These are phyloP conservation scores for Umbelopsis ramanniana DNA, from an alignment of 192 early-diverging fungal species.

Conservation along the genomic window DNA sequence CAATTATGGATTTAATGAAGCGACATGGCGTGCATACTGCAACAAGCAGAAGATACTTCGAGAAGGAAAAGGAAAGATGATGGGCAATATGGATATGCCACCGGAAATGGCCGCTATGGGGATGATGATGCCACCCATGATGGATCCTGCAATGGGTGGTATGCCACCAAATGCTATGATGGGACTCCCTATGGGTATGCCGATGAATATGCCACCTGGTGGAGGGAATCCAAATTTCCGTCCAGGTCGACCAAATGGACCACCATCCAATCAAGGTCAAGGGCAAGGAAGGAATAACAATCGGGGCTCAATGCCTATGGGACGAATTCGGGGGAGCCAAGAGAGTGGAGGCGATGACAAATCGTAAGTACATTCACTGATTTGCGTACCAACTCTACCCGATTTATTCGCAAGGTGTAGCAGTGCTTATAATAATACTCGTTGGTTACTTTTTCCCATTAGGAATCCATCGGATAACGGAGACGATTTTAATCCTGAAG, in stretches of 20 bases:
- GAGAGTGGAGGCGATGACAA: slow-evolving; percentile 27
- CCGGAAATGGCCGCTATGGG: slow-evolving; percentile 45
- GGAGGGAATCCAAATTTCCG: slow-evolving; percentile 25
- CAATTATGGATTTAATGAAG: slow-evolving; percentile 98
- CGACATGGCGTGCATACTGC: slow-evolving; percentile 93
- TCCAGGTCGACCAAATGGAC: not conserved
- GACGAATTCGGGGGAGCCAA: slow-evolving; percentile 42
- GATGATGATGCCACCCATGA: slow-evolving; percentile 52
- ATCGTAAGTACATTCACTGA: not conserved
- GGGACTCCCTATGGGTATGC: slow-evolving; percentile 37
- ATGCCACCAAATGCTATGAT: slow-evolving; percentile 44
- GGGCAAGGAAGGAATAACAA: slow-evolving; percentile 10
- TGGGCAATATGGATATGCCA: slow-evolving; percentile 51
- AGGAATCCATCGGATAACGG: not conserved
- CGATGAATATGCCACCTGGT: slow-evolving; percentile 31
- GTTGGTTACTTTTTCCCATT: not conserved
- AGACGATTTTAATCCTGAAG: not conserved
- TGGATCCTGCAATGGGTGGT: slow-evolving; percentile 38
- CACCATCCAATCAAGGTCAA: not conserved
- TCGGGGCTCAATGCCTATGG: slow-evolving; percentile 40
- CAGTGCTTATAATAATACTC: not conserved
- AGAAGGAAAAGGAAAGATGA: slow-evolving; percentile 52
- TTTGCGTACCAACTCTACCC: no score
- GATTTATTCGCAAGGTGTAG: no score
- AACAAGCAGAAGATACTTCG: slow-evolving; percentile 90